phyloP scores from a whole-genome alignment of 495 filamentous ascomycete genomes.

The Talaromyces thailandensis region DNA sequence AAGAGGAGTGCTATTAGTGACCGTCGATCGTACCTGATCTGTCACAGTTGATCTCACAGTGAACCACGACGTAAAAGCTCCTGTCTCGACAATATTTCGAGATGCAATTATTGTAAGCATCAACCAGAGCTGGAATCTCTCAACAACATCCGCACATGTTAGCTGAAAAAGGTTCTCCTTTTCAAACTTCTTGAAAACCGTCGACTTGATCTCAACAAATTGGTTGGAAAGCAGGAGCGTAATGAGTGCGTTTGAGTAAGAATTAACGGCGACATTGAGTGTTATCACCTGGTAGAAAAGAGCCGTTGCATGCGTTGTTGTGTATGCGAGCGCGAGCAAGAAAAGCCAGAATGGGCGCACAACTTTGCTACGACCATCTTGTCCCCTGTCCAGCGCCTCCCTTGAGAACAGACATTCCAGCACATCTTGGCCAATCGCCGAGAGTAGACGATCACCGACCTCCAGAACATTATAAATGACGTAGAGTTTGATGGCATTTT shows the following conservation, averaged over 20 bases:
- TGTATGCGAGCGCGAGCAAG: constrained; percentile 76
- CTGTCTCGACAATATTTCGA: constrained; percentile 90
- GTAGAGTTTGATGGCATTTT: constrained; percentile 95
- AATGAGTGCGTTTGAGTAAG: constrained; percentile 90
- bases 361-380: constrained; percentile 87
- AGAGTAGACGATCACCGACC: constrained; percentile 75
- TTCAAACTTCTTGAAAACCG: constrained; percentile 95
- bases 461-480: constrained; percentile 97
- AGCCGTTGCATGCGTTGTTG: constrained; percentile 72
- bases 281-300: constrained; percentile 97
- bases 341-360: constrained; percentile 87
- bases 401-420: constrained; percentile 90
- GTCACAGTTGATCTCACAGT: constrained; percentile 27
- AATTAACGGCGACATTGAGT: constrained; percentile 96
- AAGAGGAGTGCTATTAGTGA: constrained; percentile 36
- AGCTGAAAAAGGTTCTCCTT: constrained; percentile 97
- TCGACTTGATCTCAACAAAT: constrained; percentile 96
- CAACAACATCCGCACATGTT: constrained; percentile 92
- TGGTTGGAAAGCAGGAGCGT: constrained; percentile 90
- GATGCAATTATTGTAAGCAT: constrained; percentile 94
- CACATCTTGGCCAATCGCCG: constrained; percentile 89
- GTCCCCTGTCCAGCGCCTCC: constrained; percentile 80
- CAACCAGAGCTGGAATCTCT: constrained; percentile 95
- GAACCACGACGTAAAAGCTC: constrained; percentile 38
- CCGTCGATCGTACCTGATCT: constrained; percentile 23